Percentiles rank a stretch among this genome's conserved stretches.
phyloP scores from a whole-genome alignment of 495 filamentous ascomycete genomes.

The Podospora comata region DNA sequence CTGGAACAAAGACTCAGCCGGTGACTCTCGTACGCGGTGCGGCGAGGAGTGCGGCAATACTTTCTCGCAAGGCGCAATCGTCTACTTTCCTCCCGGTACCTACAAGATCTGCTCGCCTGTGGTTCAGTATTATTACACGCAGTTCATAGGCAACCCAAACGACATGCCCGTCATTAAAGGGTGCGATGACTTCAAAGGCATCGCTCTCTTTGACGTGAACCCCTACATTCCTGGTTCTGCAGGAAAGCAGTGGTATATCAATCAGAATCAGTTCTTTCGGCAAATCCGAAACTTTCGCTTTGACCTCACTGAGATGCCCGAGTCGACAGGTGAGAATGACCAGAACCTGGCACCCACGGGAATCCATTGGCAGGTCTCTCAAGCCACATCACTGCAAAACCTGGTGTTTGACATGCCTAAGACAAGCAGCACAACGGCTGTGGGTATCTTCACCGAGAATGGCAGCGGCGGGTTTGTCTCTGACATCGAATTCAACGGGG shows the following conservation, averaged over 20 bases:
- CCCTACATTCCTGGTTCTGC: conserved; percentile 53
- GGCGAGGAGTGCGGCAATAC: conserved; percentile 70
- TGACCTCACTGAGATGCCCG: conserved; percentile 59
- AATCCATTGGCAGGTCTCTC: conserved; percentile 95
- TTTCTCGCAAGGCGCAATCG: conserved; percentile 64
- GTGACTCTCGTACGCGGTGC: conserved; percentile 68
- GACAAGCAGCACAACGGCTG: background rate
- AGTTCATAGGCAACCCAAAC: conserved; percentile 66
- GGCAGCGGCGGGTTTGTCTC: conserved; percentile 81
- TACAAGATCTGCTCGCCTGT: conserved; percentile 63
- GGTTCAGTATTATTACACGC: conserved; percentile 67
- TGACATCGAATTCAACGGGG: conserved; percentile 80
- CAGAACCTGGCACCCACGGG: conserved; percentile 41
- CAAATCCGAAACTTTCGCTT: conserved; percentile 89
- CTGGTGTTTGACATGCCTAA: conserved; percentile 50
- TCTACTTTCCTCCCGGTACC: conserved; percentile 73
- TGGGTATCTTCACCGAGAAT: conserved; percentile 92
- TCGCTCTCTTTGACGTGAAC: conserved; percentile 78
- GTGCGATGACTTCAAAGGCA: conserved; percentile 62
- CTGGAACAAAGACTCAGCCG: conserved; percentile 73
- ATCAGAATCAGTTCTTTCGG: conserved; percentile 69
- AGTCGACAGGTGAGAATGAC: background rate
- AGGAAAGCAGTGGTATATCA: conserved; percentile 31
- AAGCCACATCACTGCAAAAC: conserved; percentile 87
- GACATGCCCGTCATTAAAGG: conserved; percentile 68